Evolutionary conservation across 2,329 filamentous ascomycete genomes (phyloP), one percentile per base, ranked within the genome.

Genomic region (Volutella citrinella): DNA sequence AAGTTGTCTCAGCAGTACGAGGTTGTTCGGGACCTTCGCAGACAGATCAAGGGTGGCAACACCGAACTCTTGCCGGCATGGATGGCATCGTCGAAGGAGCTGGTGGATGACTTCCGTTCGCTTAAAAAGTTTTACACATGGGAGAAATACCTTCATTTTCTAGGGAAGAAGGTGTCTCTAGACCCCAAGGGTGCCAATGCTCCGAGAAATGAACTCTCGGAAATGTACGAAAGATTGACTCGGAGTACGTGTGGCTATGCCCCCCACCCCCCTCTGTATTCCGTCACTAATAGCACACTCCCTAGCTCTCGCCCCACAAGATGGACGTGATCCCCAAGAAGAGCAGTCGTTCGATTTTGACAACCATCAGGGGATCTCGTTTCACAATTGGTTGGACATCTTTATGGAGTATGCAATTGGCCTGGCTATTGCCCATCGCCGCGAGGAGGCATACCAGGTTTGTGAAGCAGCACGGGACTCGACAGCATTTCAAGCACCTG

Each of bases 331-430:
- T 15, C 46, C 39, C 13, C 27, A 34, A 27, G 48, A 51, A 16
- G 50, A 32, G 48, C 57, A 21, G 54, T 48, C 27, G 57, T 48
- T 29, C 56, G 55, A 18, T 56, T 62, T 54, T 5, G 64, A 65
- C 17, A 68, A 56, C 39, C 90, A 88, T 54, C 82, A 87, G 46
- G 85, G 84, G 7, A 86, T 97, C 28, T 69, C 80, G 0, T 95
- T 97, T 54, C 72, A 82, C 38, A 75, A 80, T 28, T 98, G 93
- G 93, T 74, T 96, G 4, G 86, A 94, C 48, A 73, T 95, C 1
- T 95, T 98, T 56, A 74, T 94, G 21, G 86, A 93, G 52, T 94
- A 94, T 56, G 85, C 89, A 4, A 72, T 96, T 29, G 72, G 82
- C 6, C 74, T 93, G 19, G 85, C 89, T 7, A 76, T 79, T 25